Conservation (phyloP, 2,329 filamentous ascomycete genomes). For the Fusarium pseudoanthophilum region DNA sequence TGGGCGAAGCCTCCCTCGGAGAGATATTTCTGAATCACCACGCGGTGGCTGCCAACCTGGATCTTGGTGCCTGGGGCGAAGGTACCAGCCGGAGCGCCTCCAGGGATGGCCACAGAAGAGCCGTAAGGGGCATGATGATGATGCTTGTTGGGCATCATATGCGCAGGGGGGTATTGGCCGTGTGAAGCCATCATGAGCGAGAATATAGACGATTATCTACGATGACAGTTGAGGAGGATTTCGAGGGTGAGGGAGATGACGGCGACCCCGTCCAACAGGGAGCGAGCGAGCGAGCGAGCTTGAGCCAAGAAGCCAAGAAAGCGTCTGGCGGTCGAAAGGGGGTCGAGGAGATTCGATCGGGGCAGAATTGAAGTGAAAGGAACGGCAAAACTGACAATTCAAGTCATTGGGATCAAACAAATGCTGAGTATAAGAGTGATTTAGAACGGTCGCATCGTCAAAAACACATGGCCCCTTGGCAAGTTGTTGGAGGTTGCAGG, state of each 20-base stretch:
- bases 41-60: slow-evolving; percentile 90
- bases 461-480: slow-evolving; percentile 45
- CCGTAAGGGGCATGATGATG: slow-evolving; percentile 59
- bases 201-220: neutral
- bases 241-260: slow-evolving; percentile 28
- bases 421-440: slow-evolving; percentile 36
- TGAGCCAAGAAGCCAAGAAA: slow-evolving; percentile 29
- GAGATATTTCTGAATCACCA: slow-evolving; percentile 95
- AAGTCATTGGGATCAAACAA: slow-evolving; percentile 42
- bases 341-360: slow-evolving; percentile 16
- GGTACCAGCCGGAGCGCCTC: slow-evolving; percentile 77
- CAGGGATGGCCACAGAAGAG: slow-evolving; percentile 54
- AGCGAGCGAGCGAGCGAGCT: neutral
- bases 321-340: slow-evolving; percentile 35
- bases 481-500: slow-evolving; percentile 40
- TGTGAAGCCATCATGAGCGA: slow-evolving; percentile 50
- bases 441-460: slow-evolving; percentile 43
- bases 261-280: slow-evolving; percentile 35
- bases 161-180: slow-evolving; percentile 49
- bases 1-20: slow-evolving; percentile 98
- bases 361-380: slow-evolving; percentile 31
- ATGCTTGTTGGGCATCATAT: slow-evolving; percentile 47
- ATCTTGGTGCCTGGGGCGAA: slow-evolving; percentile 96
- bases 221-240: slow-evolving; percentile 23
- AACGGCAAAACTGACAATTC: slow-evolving; percentile 36